phyloP scores from a whole-genome alignment of 805 yeast species.

The Myxozyma monticola region DNA sequence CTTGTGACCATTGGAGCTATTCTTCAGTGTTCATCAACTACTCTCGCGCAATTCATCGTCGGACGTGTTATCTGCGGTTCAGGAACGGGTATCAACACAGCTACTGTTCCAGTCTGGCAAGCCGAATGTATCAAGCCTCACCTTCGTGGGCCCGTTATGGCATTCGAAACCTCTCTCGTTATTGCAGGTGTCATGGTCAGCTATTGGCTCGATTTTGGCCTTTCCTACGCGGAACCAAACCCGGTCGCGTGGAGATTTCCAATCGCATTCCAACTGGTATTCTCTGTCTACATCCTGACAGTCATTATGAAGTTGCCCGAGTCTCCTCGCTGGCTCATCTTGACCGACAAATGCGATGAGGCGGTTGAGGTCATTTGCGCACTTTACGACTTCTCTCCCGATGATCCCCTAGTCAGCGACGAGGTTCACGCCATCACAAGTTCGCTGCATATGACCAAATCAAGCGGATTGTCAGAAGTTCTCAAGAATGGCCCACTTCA shows the following conservation, averaged over 20 bases:
- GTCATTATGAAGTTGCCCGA: constrained; percentile 69
- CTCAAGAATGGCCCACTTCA: no score
- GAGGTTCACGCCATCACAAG: constrained; percentile 31
- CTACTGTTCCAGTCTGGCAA: constrained; percentile 80
- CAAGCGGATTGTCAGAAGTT: no score
- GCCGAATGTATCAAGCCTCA: constrained; percentile 69
- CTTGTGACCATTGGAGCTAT: constrained; percentile 61
- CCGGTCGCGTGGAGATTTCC: constrained; percentile 72
- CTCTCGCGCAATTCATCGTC: constrained; percentile 69
- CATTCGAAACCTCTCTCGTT: constrained; percentile 68
- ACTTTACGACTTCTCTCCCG: constrained; percentile 36
- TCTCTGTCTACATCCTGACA: constrained; percentile 56
- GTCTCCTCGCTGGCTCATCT: constrained; percentile 80
- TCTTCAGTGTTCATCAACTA: constrained; percentile 55
- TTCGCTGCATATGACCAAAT: no score
- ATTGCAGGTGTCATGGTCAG: constrained; percentile 74
- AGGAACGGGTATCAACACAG: constrained; percentile 74
- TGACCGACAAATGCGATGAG: constrained; percentile 61
- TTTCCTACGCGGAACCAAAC: constrained; percentile 51
- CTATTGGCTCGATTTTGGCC: constrained; percentile 41
- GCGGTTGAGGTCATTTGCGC: constrained; percentile 43
- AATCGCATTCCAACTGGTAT: constrained; percentile 66
- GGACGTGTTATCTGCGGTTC: constrained; percentile 73
- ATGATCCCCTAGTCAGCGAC: constrained; percentile 40
- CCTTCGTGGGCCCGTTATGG: constrained; percentile 65